A percentile compares a stretch with the other conserved stretches of the same genome.
Evolutionary conservation across 805 yeast species (phyloP).

Genomic region (Lipomyces yamadae): DNA sequence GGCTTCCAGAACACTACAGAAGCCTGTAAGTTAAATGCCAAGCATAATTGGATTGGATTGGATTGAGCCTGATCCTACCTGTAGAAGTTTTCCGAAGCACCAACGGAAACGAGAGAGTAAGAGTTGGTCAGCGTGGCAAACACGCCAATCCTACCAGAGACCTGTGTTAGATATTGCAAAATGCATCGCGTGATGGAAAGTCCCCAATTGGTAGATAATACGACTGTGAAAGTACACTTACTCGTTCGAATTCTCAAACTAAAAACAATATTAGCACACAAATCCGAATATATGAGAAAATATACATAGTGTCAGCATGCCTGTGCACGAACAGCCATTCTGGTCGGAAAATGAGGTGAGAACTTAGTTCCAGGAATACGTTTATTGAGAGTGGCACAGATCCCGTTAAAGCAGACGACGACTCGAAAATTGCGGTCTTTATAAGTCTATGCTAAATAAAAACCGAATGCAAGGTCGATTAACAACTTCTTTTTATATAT

Average conservation of each 20-base stretch:
- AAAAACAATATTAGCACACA: constrained; percentile 23
- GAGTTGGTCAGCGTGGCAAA: constrained; percentile 94
- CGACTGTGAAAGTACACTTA: constrained; percentile 33
- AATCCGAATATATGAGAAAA: background rate
- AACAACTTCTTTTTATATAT: background rate
- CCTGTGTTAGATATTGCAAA: background rate
- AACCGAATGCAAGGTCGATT: background rate
- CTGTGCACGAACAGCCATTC: constrained; percentile 47
- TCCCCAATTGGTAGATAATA: too few species aligned
- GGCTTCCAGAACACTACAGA: constrained; percentile 94
- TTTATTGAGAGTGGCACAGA: background rate
- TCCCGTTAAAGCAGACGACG: background rate
- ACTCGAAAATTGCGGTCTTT: background rate
- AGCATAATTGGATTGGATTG: background rate
- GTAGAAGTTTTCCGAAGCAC: constrained; percentile 82
- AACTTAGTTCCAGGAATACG: background rate
- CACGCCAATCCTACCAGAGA: constrained; percentile 68
- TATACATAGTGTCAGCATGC: constrained; percentile 31
- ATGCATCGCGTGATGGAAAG: too few species aligned
- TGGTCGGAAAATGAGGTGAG: background rate
- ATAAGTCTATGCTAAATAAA: background rate
- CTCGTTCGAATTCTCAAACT: constrained; percentile 83
- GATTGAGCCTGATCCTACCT: constrained; percentile 35
- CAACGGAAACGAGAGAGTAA: constrained; percentile 93
- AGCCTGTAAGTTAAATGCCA: constrained; percentile 31